phyloP scores from a whole-genome alignment of 2,329 filamentous ascomycete species.

The Chalaropsis thielavioides region DNA sequence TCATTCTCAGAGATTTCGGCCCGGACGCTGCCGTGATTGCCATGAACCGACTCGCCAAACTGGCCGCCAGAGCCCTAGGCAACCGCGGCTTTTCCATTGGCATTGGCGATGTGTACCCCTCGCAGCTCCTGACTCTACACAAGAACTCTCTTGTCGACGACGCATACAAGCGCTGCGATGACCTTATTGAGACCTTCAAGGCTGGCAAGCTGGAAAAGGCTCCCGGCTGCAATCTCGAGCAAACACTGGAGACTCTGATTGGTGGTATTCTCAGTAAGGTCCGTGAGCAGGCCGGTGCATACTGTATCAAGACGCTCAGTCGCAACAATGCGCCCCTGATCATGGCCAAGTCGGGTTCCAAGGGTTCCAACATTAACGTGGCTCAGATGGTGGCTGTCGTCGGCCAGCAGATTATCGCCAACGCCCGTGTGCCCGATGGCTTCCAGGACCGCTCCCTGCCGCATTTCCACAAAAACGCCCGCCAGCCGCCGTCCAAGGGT shows the following conservation, averaged over 20 bases:
- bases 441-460: constrained; percentile 92
- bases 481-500: constrained; percentile 86
- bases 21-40: constrained; percentile 74
- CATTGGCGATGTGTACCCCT: constrained; percentile 85
- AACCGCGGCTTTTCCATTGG: constrained; percentile 94
- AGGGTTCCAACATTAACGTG: constrained; percentile 94
- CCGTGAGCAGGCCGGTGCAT: constrained; percentile 75
- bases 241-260: constrained; percentile 79
- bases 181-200: constrained; percentile 70
- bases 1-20: constrained; percentile 89
- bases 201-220: constrained; percentile 70
- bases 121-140: constrained; percentile 49
- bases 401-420: constrained; percentile 94
- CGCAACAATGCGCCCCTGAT: constrained; percentile 83
- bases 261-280: constrained; percentile 87
- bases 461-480: constrained; percentile 86
- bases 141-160: constrained; percentile 63
- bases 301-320: constrained; percentile 81
- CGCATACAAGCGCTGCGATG: constrained; percentile 69
- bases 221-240: constrained; percentile 77
- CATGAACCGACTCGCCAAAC: constrained; percentile 86
- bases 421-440: constrained; percentile 81
- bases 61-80: constrained; percentile 76
- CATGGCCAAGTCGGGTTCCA: constrained; percentile 96
- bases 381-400: constrained; percentile 97